Evolutionary conservation across 345 rosid genomes (phyloP).

Genomic region (Acer campestre): DNA sequence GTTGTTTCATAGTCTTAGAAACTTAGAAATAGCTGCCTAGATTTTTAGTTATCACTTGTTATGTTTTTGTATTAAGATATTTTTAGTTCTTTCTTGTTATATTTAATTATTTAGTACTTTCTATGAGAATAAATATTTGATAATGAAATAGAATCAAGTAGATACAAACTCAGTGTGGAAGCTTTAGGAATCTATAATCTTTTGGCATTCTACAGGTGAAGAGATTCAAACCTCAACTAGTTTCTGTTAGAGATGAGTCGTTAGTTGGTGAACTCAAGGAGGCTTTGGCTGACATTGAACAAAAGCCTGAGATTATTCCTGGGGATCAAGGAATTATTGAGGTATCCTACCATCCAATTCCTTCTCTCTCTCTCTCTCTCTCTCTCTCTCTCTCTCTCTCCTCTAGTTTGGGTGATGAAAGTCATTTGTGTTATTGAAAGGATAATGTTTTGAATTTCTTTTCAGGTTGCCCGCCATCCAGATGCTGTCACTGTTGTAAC

Average conservation of each 20-base stretch:
- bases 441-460: slow-evolving; percentile 20
- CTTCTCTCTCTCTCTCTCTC: too few species aligned
- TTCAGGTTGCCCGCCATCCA: slow-evolving; percentile 90
- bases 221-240: slow-evolving; percentile 84
- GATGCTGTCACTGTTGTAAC: slow-evolving; percentile 92
- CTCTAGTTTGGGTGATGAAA: slow-evolving; percentile 18
- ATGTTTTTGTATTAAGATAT: not conserved
- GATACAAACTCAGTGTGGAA: not conserved
- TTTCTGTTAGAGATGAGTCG: slow-evolving; percentile 79
- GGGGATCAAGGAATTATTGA: slow-evolving; percentile 94
- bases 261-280: slow-evolving; percentile 73
- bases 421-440: not conserved
- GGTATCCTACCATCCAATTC: slow-evolving; percentile 40
- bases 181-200: slow-evolving; percentile 13
- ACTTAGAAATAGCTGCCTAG: too few species aligned
- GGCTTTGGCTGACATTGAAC: slow-evolving; percentile 76
- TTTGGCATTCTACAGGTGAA: slow-evolving; percentile 57
- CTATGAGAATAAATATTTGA: not conserved
- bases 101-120: not conserved
- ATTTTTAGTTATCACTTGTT: not conserved
- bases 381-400: too few species aligned
- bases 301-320: slow-evolving; percentile 88
- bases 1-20: too few species aligned
- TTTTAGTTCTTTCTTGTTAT: not conserved
- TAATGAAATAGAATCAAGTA: not conserved